phyloP scores from a whole-genome alignment of 192 early-diverging fungal species.

The Dimargaris verticillata region DNA sequence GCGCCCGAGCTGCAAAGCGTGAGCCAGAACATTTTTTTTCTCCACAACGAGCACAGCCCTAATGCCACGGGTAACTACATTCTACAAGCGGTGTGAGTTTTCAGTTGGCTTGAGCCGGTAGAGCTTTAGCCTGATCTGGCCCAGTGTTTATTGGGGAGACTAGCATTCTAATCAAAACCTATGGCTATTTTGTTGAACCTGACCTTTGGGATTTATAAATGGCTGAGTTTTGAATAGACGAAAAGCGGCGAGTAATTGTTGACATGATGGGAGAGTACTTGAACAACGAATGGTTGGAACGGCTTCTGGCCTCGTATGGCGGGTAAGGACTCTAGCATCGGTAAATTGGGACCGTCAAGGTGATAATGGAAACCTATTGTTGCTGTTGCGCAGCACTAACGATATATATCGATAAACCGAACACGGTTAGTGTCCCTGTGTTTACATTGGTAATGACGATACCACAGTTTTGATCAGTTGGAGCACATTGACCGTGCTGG shows the following conservation, averaged over 20 bases:
- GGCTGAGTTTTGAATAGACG: not conserved
- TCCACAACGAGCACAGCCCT: not conserved
- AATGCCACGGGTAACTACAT: not conserved
- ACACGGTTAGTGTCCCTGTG: not conserved
- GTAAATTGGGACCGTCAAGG: not conserved
- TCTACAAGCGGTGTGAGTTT: not conserved
- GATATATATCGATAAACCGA: too few species aligned
- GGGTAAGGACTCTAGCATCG: not conserved
- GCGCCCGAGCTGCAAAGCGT: not conserved
- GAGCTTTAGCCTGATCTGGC: not conserved
- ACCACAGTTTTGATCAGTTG: not conserved
- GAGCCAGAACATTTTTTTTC: not conserved
- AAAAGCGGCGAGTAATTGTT: not conserved
- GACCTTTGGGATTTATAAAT: not conserved
- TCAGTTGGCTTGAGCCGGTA: not conserved
- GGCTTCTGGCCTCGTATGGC: not conserved
- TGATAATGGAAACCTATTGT: too few species aligned
- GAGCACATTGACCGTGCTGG: not conserved
- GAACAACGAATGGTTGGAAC: constrained; percentile 1
- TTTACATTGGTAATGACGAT: not conserved
- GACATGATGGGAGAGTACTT: constrained; percentile 8
- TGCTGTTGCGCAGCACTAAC: too few species aligned
- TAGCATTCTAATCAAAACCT: not conserved
- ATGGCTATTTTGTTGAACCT: not conserved
- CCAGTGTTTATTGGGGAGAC: not conserved